Base-by-base conservation (phyloP, 306 rosid species). In the Pueraria montana region DNA sequence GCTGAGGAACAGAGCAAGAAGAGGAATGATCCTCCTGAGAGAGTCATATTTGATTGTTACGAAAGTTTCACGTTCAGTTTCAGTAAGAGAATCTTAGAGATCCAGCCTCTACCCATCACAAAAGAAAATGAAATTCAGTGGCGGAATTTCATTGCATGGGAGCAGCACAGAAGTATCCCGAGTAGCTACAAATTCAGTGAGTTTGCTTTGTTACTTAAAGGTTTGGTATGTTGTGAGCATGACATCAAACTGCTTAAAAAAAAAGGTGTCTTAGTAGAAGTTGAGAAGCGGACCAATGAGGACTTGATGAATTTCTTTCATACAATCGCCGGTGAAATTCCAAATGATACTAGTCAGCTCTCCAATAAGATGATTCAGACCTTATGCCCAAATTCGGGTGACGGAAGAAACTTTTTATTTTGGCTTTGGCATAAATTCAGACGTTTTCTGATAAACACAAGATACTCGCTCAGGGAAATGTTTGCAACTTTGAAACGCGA, bases 121-220 rank as follows among this genome's bases (percentile, higher is more conserved):
- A 11, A 8, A 34, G 34, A 20, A 13, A 65, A 21, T 3, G 23
- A 65, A 65, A 45, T 8, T 65, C 11, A 32, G 2, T 65, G 46
- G 71, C 20, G 43, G 71, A 65, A 34, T 36, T 32, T 65, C 24
- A 17, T 65, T 65, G 71, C 71, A 6, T 65, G 71, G 68, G 68
- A 62, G 30, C 71, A 65, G 12, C 32, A 34, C 24, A 65, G 43
- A 65, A 14, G 1, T 16, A 8, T 4, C 36, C 36, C 3, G 36
- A 58, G 14, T 21, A 4, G 32, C 30, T 58, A 32, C 30, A 10
- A 0, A 8, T 58, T 58, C 64, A 58, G 64, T 3, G 14, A 58
- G 32, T 9, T 20, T 58, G 64, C 32, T 21, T 9, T 23, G 32
- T 58, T 21, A 14, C 24, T 58, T 32, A 58, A 9, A 10, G 64